Evolutionary conservation across 106 monocot species (phyloP).

Genomic region (Dendrobium officinale): DNA sequence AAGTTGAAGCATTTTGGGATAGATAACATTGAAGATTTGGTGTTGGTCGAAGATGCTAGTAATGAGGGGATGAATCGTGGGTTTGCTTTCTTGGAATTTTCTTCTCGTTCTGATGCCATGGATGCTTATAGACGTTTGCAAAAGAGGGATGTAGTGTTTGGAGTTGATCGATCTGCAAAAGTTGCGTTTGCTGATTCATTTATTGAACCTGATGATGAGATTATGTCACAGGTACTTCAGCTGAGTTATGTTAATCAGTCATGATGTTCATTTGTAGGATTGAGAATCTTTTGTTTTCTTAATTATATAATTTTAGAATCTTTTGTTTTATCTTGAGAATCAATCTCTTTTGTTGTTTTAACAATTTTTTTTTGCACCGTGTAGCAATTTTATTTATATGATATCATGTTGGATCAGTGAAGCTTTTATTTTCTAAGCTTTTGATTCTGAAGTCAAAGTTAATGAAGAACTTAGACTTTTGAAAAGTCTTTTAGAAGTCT

Average conservation of each 20-base stretch:
- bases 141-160: constrained; percentile 77
- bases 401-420: neutral
- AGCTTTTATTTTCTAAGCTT: neutral
- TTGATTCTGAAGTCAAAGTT: neutral
- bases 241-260: neutral
- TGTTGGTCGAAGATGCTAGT: constrained; percentile 67
- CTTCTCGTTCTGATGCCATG: constrained; percentile 78
- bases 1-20: constrained; percentile 74
- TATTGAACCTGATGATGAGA: constrained; percentile 88
- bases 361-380: neutral
- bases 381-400: neutral
- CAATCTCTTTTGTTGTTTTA: neutral
- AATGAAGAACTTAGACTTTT: neutral
- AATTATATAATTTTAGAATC: neutral
- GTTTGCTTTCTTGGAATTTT: constrained; percentile 92
- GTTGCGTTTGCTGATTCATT: constrained; percentile 94
- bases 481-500: neutral
- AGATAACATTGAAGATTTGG: constrained; percentile 70
- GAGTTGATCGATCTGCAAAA: constrained; percentile 72
- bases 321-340: neutral
- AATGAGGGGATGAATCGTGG: constrained; percentile 86
- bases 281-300: neutral
- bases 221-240: constrained; percentile 75
- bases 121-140: constrained; percentile 65
- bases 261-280: neutral